Base-by-base conservation (phyloP, 495 filamentous ascomycete species). In the Lentithecium fluviatile region DNA sequence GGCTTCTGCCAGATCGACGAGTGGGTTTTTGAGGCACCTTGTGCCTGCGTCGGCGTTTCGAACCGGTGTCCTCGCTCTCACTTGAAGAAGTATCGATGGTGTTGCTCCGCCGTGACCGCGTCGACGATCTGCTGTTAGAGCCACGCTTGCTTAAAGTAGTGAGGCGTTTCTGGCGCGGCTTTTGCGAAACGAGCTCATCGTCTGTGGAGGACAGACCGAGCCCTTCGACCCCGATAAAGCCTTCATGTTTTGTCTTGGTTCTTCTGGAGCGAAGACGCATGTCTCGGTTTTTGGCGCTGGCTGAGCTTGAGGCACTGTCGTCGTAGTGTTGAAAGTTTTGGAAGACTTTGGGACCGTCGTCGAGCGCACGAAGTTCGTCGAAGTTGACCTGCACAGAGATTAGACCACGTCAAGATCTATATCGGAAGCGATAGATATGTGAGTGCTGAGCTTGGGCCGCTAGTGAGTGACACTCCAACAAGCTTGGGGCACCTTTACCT, bases 281-380 rank as follows among this genome's bases (percentile, higher is more conserved):
- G 15, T 62, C 43, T 55, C 12, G 36, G 7, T 32, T 26, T 10
- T 50, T 54, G 20, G 34, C 45, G 6, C 36, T 45, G 2, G 24
- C 50, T 47, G 42, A 56, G 40, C 20, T 49, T 0, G 25, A 38
- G 2, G 36, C 26, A 17, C 52, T 55, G 11, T 52, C 45, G n/a
- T 17, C 23, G n/a, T 66, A 37, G 1, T 60, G 29, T 19, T 62
- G 56, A 50, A 66, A 74, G 43, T 54, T 56, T 47, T 71, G 52
- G 6, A 74, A 63, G 21, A 68, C 72, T 32, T 23, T 50, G 20
- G 61, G 49, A 0, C 73, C 72, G 66, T 70, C 66, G 11, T 73
- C 58, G 11, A 67, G 48, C 2, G 48, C n/a, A 12, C 73, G 46
- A 2, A 75, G 66, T 19, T 68, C 42, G 29, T 71, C 69, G 52